phyloP scores from a whole-genome alignment of 2,329 filamentous ascomycete species.

The Teratosphaeriaceae sp. region DNA sequence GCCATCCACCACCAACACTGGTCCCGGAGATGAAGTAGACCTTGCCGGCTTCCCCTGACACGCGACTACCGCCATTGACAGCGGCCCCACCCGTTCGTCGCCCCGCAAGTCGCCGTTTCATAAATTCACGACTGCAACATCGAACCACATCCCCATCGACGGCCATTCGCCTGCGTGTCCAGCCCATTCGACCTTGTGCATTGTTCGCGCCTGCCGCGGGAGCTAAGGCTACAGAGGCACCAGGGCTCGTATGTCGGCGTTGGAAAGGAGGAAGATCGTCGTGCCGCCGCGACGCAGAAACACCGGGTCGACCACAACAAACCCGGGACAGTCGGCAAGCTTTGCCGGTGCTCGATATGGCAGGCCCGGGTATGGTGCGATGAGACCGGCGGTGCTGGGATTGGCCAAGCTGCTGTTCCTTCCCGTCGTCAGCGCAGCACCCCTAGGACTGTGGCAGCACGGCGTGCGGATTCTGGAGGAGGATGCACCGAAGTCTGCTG shows the following conservation, averaged over 20 bases:
- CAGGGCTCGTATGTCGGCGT: slow-evolving; percentile 3
- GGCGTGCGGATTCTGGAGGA: slow-evolving; percentile 11
- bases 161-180: too few species aligned
- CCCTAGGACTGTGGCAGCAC: slow-evolving; percentile 8
- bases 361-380: slow-evolving; percentile 10
- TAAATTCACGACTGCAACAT: too few species aligned
- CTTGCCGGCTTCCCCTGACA: too few species aligned
- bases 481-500: slow-evolving; percentile 22
- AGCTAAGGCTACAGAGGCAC: background rate
- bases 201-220: background rate
- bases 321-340: too few species aligned
- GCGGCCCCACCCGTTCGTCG: too few species aligned
- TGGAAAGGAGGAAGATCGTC: slow-evolving; percentile 1
- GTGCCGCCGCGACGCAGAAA: background rate
- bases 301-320: background rate
- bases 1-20: too few species aligned
- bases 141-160: too few species aligned
- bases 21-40: too few species aligned
- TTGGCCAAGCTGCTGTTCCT: slow-evolving; percentile 16
- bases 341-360: slow-evolving; percentile 2
- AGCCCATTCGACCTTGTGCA: too few species aligned
- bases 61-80: too few species aligned
- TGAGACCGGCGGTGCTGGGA: slow-evolving; percentile 14
- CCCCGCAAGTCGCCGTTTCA: too few species aligned
- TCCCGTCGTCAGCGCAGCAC: slow-evolving; percentile 17